phyloP scores from a whole-genome alignment of 768 basidiomycete genomes.

The Lentinus tigrinus region DNA sequence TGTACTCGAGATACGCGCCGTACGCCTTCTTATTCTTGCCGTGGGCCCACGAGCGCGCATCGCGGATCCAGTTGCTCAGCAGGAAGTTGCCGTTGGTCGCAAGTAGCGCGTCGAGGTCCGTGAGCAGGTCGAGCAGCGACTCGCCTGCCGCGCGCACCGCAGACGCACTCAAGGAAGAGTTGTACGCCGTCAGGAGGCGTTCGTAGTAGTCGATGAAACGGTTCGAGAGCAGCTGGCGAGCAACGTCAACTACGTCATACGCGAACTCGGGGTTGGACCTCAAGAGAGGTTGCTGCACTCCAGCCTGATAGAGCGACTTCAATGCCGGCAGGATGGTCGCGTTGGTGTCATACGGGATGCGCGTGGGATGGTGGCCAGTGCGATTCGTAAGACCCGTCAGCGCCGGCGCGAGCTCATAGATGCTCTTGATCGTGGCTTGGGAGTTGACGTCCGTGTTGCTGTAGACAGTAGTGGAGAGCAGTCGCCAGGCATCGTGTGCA shows the following conservation, averaged over 20 bases:
- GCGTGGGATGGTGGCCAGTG: conserved; percentile 32
- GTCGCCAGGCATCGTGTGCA: conserved; percentile 35
- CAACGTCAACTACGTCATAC: conserved; percentile 39
- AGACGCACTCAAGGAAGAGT: conserved; percentile 20
- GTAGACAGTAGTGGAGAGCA: conserved; percentile 38
- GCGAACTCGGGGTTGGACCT: conserved; percentile 32
- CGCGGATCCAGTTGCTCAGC: conserved; percentile 37
- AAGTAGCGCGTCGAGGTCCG: conserved; percentile 36
- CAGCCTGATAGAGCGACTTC: conserved; percentile 21
- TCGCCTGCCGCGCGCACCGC: conserved; percentile 25
- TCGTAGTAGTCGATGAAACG: conserved; percentile 35
- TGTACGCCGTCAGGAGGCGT: conserved; percentile 30
- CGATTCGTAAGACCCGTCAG: conserved; percentile 33
- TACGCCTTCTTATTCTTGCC: conserved; percentile 31
- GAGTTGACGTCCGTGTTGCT: conserved; percentile 33
- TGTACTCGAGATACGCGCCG: conserved; percentile 36
- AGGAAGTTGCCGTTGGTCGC: conserved; percentile 32
- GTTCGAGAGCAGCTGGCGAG: conserved; percentile 40
- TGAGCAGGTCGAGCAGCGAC: conserved; percentile 32
- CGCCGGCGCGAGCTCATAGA: conserved; percentile 37
- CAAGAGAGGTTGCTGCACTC: conserved; percentile 18
- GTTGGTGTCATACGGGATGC: conserved; percentile 38
- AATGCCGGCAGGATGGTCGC: conserved; percentile 27
- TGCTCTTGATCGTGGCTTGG: conserved; percentile 37
- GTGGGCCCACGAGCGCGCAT: conserved; percentile 31